Evolutionary conservation across 228 moss, liverwort and hornwort species (phyloP).

Genomic region (Sphagnum fallax): DNA sequence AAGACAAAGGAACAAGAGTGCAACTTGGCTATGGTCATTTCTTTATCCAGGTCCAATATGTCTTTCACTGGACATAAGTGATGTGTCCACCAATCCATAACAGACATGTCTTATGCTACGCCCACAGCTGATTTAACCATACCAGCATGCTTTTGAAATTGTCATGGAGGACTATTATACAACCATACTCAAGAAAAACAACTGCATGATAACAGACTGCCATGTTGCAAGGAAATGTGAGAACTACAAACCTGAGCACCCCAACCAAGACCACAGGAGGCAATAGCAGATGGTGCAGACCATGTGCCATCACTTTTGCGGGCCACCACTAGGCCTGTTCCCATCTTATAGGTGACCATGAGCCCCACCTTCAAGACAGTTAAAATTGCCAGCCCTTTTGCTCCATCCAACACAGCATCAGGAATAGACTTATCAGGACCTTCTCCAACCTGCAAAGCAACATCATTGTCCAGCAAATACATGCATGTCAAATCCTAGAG

Average conservation of each 20-base stretch:
- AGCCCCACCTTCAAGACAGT: slow-evolving; percentile 81
- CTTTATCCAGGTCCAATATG: no score
- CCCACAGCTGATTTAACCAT: no score
- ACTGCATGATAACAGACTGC: no score
- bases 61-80: no score
- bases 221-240: neutral
- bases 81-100: no score
- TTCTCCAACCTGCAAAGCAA: slow-evolving; percentile 53
- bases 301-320: slow-evolving; percentile 74
- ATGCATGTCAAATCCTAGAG: no score
- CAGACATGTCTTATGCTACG: no score
- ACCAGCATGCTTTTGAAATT: no score
- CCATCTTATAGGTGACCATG: slow-evolving; percentile 91
- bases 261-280: slow-evolving; percentile 94
- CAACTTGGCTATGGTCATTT: no score
- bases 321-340: slow-evolving; percentile 85
- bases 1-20: no score
- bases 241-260: slow-evolving; percentile 65
- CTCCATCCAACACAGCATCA: slow-evolving; percentile 83
- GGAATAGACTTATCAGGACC: slow-evolving; percentile 88
- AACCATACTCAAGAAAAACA: no score
- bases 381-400: slow-evolving; percentile 78
- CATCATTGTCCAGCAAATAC: neutral
- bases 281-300: slow-evolving; percentile 95
- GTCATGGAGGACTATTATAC: no score